phyloP scores from a whole-genome alignment of 805 yeast genomes.

The Hanseniaspora singularis region DNA sequence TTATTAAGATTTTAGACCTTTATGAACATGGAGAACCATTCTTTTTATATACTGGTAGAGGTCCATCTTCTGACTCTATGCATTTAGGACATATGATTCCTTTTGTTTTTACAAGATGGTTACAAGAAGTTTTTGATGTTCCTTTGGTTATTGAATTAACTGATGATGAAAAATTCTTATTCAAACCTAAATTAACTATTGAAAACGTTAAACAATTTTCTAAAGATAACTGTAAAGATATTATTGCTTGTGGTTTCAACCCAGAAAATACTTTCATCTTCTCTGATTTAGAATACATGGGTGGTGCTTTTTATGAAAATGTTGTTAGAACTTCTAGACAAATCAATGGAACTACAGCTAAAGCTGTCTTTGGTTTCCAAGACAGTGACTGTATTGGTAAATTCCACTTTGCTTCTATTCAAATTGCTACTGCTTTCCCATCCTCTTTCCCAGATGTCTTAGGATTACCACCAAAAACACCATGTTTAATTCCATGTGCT shows the following conservation, averaged over 20 bases:
- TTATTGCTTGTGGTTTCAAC: slow-evolving; percentile 86
- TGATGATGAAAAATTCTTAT: slow-evolving; percentile 92
- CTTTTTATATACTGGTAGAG: slow-evolving; percentile 93
- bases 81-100: slow-evolving; percentile 97
- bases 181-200: slow-evolving; percentile 80
- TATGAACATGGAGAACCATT: slow-evolving; percentile 93
- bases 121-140: slow-evolving; percentile 93
- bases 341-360: slow-evolving; percentile 93
- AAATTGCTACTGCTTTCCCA: slow-evolving; percentile 92
- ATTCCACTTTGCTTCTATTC: slow-evolving; percentile 88
- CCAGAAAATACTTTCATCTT: slow-evolving; percentile 91
- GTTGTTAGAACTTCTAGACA: slow-evolving; percentile 87
- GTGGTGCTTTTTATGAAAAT: slow-evolving; percentile 85
- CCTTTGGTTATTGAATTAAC: slow-evolving; percentile 90
- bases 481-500: slow-evolving; percentile 96
- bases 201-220: slow-evolving; percentile 78
- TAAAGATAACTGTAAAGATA: slow-evolving; percentile 76
- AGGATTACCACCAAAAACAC: slow-evolving; percentile 78
- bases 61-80: slow-evolving; percentile 88
- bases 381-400: slow-evolving; percentile 94
- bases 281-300: slow-evolving; percentile 86
- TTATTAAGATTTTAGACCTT: slow-evolving; percentile 62
- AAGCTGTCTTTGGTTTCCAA: slow-evolving; percentile 89
- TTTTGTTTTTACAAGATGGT: slow-evolving; percentile 90
- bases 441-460: slow-evolving; percentile 89